Evolutionary conservation across 495 filamentous ascomycete genomes (phyloP).

Genomic region (Oidiodendron maius): DNA sequence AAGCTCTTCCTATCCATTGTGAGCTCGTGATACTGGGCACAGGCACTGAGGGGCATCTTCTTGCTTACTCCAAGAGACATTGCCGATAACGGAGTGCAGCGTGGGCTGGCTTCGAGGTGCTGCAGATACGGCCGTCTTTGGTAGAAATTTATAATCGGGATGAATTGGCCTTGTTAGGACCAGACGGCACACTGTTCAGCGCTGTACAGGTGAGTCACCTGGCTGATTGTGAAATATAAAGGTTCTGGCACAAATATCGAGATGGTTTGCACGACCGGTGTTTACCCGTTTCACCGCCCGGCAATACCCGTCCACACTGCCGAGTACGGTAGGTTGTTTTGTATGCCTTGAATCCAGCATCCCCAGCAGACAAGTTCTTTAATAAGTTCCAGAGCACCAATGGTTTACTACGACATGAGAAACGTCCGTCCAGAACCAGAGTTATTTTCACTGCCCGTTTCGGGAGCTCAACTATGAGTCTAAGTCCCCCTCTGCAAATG

Average conservation of each 20-base stretch:
- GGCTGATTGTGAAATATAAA: too few relatives aligned
- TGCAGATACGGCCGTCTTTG: too few relatives aligned
- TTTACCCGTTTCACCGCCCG: not conserved
- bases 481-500: slow-evolving; percentile 16
- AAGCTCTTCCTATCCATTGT: slow-evolving; percentile 26
- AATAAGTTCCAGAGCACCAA: not conserved
- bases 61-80: slow-evolving; percentile 31
- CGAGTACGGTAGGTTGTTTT: not conserved
- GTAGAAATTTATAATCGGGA: not conserved
- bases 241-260: too few relatives aligned
- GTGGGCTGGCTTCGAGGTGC: too few relatives aligned
- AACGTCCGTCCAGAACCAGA: not conserved
- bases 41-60: not conserved
- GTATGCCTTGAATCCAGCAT: too few relatives aligned
- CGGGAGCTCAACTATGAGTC: slow-evolving; percentile 17
- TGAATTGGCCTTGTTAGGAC: not conserved
- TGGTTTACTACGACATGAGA: not conserved
- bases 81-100: too few relatives aligned
- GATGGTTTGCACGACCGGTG: too few relatives aligned
- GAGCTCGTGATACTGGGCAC: slow-evolving; percentile 3
- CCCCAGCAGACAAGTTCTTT: too few relatives aligned
- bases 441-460: not conserved
- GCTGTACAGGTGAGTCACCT: not conserved
- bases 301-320: not conserved
- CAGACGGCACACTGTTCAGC: not conserved